These are phyloP conservation scores for Xylariaceae sp. DNA, from an alignment of 2,329 filamentous ascomycete genomes.

Conservation along the genomic window DNA sequence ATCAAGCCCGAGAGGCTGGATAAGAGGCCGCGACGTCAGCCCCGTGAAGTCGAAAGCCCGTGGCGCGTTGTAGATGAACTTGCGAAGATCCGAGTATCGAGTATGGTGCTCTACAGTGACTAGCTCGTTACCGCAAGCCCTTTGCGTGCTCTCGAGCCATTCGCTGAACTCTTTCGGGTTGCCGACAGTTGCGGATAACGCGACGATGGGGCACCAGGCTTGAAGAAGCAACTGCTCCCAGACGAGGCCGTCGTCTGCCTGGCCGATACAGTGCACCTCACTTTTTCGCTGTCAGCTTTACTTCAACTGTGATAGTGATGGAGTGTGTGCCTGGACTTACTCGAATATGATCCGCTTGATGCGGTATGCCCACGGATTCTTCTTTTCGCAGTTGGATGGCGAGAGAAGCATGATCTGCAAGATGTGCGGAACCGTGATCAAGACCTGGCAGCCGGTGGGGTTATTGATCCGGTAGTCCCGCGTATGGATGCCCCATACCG, in stretches of 20 bases:
- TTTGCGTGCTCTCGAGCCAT: constrained; percentile 63
- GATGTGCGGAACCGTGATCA: constrained; percentile 74
- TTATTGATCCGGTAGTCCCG: constrained; percentile 72
- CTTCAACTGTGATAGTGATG: neutral
- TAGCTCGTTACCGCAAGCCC: constrained; percentile 55
- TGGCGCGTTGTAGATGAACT: constrained; percentile 59
- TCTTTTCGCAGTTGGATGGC: constrained; percentile 55
- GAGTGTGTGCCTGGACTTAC: neutral
- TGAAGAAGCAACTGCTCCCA: constrained; percentile 75
- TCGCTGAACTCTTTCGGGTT: constrained; percentile 65
- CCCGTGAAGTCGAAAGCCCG: constrained; percentile 45
- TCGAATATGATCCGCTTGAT: constrained; percentile 77
- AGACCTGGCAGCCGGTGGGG: constrained; percentile 63
- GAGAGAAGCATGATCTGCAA: constrained; percentile 71
- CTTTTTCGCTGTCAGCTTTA: neutral
- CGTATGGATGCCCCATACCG: constrained; percentile 75
- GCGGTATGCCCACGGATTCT: constrained; percentile 54
- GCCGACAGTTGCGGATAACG: constrained; percentile 72
- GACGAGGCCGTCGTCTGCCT: constrained; percentile 67
- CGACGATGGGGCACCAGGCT: constrained; percentile 71
- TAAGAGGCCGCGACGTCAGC: constrained; percentile 29
- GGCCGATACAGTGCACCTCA: constrained; percentile 74
- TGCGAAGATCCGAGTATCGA: constrained; percentile 73
- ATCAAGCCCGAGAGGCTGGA: neutral
- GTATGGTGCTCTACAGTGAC: constrained; percentile 63